These are phyloP conservation scores for Phytophthora pistaciae DNA, from an alignment of 352 stramenopile species.

Conservation along the genomic window DNA sequence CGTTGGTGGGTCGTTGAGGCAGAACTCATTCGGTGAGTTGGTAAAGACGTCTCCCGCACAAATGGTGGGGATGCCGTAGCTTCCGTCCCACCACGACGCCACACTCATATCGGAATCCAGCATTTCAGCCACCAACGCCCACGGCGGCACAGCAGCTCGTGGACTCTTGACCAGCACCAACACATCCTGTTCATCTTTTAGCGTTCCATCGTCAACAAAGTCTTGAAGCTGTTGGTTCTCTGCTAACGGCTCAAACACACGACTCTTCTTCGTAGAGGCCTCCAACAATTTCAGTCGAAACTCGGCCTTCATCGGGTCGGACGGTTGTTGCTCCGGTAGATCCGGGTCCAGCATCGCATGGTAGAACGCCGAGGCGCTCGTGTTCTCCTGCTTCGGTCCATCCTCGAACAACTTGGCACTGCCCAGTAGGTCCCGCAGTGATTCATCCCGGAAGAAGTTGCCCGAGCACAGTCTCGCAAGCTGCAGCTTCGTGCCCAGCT, in stretches of 20 bases:
- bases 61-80: conserved; percentile 76
- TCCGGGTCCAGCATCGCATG: conserved; percentile 54
- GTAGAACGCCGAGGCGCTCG: conserved; percentile 48
- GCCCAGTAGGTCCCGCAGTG: conserved; percentile 46
- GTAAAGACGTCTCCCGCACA: conserved; percentile 74
- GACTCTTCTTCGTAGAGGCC: conserved; percentile 3
- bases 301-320: conserved; percentile 44
- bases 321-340: conserved; percentile 37
- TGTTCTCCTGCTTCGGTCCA: conserved; percentile 37
- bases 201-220: neutral
- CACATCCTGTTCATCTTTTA: conserved; percentile 30
- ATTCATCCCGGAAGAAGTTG: conserved; percentile 64
- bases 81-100: conserved; percentile 82
- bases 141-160: conserved; percentile 63
- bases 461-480: conserved; percentile 72
- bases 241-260: conserved; percentile 35
- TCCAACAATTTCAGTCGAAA: conserved; percentile 29
- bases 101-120: conserved; percentile 77
- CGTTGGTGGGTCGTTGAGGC: conserved; percentile 51
- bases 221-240: conserved; percentile 15
- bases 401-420: conserved; percentile 52
- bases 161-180: conserved; percentile 70
- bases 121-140: conserved; percentile 63
- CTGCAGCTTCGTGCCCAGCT: conserved; percentile 58
- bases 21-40: conserved; percentile 58